phyloP scores from a whole-genome alignment of 768 basidiomycete species.

The Suillus spraguei region DNA sequence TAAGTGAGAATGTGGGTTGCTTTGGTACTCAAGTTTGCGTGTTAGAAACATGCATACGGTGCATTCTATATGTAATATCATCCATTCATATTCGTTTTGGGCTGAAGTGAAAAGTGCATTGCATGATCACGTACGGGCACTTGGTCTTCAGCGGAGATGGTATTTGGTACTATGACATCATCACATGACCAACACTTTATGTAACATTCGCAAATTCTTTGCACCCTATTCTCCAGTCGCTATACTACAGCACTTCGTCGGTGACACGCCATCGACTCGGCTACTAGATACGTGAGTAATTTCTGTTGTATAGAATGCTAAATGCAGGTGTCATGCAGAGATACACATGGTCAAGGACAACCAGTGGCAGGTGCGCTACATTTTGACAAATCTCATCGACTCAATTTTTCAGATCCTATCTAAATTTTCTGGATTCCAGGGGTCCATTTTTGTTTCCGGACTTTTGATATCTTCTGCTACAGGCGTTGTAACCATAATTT shows the following conservation, averaged over 20 bases:
- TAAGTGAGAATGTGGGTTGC: background rate
- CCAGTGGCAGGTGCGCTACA: background rate
- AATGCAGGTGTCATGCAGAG: slow-evolving; percentile 8
- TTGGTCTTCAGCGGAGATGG: background rate
- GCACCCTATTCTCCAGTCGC: background rate
- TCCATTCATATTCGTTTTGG: background rate
- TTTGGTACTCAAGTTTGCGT: background rate
- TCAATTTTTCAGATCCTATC: background rate
- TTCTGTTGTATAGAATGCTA: background rate
- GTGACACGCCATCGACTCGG: slow-evolving; percentile 27
- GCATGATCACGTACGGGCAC: background rate
- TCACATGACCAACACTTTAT: background rate
- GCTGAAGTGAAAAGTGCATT: background rate
- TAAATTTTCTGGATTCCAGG: background rate
- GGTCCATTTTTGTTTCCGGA: background rate
- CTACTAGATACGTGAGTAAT: slow-evolving; percentile 11
- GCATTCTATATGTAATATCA: background rate
- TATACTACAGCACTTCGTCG: slow-evolving; percentile 29
- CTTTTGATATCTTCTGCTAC: background rate
- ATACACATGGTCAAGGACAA: slow-evolving; percentile 14
- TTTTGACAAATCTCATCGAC: background rate
- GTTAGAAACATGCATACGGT: background rate
- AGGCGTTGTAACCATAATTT: background rate
- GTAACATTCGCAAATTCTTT: background rate
- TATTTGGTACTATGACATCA: slow-evolving; percentile 1